Evolutionary conservation across 2,329 filamentous ascomycete genomes (phyloP).

Genomic region (Phaeosphaeria sp.): DNA sequence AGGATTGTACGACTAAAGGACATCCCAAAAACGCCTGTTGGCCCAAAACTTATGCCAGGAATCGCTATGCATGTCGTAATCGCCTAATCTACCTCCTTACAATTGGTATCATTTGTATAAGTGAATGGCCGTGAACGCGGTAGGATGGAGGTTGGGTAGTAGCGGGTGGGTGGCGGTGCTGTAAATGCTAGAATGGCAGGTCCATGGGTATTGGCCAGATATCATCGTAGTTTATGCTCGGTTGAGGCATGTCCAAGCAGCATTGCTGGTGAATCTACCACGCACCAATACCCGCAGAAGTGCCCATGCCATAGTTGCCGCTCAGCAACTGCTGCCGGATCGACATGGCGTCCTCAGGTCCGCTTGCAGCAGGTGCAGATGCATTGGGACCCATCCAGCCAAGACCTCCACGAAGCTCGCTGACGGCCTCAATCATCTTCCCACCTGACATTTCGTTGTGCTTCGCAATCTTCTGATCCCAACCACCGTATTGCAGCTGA

Average conservation of each 20-base stretch:
- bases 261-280: conserved; percentile 51
- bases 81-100: conserved; percentile 29
- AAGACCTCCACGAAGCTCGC: conserved; percentile 74
- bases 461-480: conserved; percentile 85
- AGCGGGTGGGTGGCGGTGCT: background rate
- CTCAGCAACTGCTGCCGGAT: conserved; percentile 58
- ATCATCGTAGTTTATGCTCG: background rate
- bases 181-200: background rate
- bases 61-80: conserved; percentile 50
- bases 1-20: conserved; percentile 4
- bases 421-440: conserved; percentile 79
- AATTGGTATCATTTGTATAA: conserved; percentile 18
- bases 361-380: conserved; percentile 23
- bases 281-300: conserved; percentile 62
- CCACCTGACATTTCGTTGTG: conserved; percentile 89
- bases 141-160: conserved; percentile 3
- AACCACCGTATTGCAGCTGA: conserved; percentile 84
- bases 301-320: conserved; percentile 62
- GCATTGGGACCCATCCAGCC: conserved; percentile 73
- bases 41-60: conserved; percentile 31
- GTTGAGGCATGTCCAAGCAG: conserved; percentile 1
- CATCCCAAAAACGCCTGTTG: conserved; percentile 11
- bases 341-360: conserved; percentile 39
- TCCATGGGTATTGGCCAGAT: background rate
- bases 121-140: conserved; percentile 14